These are phyloP conservation scores for Taxawa tesnikishii DNA, from an alignment of 2,329 filamentous ascomycete species.

Conservation along the genomic window DNA sequence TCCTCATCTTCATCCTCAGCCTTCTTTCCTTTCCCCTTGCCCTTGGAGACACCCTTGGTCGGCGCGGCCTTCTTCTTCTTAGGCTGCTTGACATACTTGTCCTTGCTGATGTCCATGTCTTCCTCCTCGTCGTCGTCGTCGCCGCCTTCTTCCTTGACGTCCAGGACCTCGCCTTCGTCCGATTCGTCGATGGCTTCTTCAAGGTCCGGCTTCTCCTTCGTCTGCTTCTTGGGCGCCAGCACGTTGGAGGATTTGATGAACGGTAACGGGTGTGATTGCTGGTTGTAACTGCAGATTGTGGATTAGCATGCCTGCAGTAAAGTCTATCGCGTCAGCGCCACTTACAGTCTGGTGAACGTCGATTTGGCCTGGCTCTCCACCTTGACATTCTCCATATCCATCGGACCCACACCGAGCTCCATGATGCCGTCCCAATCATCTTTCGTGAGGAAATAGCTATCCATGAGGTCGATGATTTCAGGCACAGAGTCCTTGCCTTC, in stretches of 20 bases:
- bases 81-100: constrained; percentile 90
- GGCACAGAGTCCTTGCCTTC: constrained; percentile 74
- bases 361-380: constrained; percentile 80
- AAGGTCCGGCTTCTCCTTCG: constrained; percentile 74
- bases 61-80: constrained; percentile 54
- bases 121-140: constrained; percentile 63
- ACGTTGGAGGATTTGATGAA: constrained; percentile 90
- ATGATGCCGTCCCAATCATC: constrained; percentile 91
- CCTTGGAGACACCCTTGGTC: constrained; percentile 33
- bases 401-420: constrained; percentile 79
- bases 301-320: too few relatives aligned
- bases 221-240: constrained; percentile 54
- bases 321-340: too few relatives aligned
- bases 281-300: constrained; percentile 79
- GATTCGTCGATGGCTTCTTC: constrained; percentile 94
- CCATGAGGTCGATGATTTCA: constrained; percentile 88
- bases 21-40: constrained; percentile 29
- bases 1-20: constrained; percentile 22
- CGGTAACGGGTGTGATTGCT: constrained; percentile 73
- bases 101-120: constrained; percentile 75
- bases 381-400: constrained; percentile 61
- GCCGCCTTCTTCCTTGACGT: constrained; percentile 38
- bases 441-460: constrained; percentile 86
- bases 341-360: constrained; percentile 77
- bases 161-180: constrained; percentile 44